Conservation (phyloP, 495 filamentous ascomycete genomes). For the Hypoxylon subgilvum region DNA sequence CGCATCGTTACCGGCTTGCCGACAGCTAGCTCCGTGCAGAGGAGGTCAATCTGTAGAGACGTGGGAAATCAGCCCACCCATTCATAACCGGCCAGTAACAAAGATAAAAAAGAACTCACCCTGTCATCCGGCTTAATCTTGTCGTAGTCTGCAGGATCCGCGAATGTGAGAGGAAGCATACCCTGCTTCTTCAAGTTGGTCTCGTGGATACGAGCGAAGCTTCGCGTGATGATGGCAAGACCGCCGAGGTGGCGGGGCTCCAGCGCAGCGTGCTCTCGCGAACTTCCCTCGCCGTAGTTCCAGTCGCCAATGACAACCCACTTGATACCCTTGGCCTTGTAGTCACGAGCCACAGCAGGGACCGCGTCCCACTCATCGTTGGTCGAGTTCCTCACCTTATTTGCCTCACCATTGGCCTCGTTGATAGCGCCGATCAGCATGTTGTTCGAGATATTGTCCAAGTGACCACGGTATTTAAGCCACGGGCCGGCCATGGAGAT, state of each 20-base stretch:
- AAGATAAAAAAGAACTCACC: slow-evolving; percentile 39
- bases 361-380: slow-evolving; percentile 85
- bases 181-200: slow-evolving; percentile 99
- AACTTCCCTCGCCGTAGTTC: slow-evolving; percentile 99
- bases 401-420: slow-evolving; percentile 92
- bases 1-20: slow-evolving; percentile 92
- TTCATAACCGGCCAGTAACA: not conserved
- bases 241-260: slow-evolving; percentile 97
- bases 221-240: slow-evolving; percentile 93
- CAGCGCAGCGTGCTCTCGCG: slow-evolving; percentile 96
- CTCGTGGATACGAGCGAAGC: slow-evolving; percentile 99
- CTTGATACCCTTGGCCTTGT: slow-evolving; percentile 93
- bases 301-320: slow-evolving; percentile 99
- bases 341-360: slow-evolving; percentile 93
- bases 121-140: slow-evolving; percentile 93
- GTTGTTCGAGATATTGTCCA: slow-evolving; percentile 99
- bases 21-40: slow-evolving; percentile 89
- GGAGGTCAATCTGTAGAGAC: slow-evolving; percentile 66
- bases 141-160: slow-evolving; percentile 95
- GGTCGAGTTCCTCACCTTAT: slow-evolving; percentile 94
- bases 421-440: slow-evolving; percentile 99
- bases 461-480: slow-evolving; percentile 99
- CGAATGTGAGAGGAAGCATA: slow-evolving; percentile 97
- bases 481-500: slow-evolving; percentile 99
- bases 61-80: slow-evolving; percentile 6